Base-by-base conservation (phyloP, 805 yeast species). In the Lipomyces chichibuensis region DNA sequence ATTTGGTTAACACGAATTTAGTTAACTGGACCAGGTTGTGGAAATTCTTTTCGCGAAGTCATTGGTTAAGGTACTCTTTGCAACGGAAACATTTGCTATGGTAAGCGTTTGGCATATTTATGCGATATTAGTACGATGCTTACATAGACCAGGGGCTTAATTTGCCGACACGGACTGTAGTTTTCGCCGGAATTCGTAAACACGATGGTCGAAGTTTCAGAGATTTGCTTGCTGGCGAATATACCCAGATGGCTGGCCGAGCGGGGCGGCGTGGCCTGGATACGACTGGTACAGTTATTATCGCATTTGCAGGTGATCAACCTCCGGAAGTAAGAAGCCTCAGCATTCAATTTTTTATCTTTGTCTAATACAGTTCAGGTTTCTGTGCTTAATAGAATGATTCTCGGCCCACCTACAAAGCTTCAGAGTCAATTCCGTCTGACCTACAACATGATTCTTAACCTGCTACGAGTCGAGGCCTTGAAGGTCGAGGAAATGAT, bases 81-180 rank as follows among this genome's bases (percentile, higher is more conserved):
- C 99, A 0, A 95, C 99, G 0, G 99, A 95, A 78, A 95, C 99
- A 0, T 94, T 95, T 82, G 98, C 99, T 6, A 95, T 95, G 98
- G 72, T 62, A 58, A 13, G 60, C 9, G 9, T 27, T 58, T 25
- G 5, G 13, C 39, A 37, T 25, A 2, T 32, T 23, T 27, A 29
- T n/a, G 27, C 29, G 11, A 14, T 2, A 23, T 32, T 46, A 32
- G 9, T 8, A 14, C 29, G 23, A 20, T 14, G 35, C 46, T 35
- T 14, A 55, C 49, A 13, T 25, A 4, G 7, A 17, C 20, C 53
- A 65, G 67, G 99, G 99, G 14, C 84, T 95, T 76, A 95, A 95
- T 76, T 81, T 95, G 75, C 99, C 99, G 13, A 94, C 99, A 0
- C 87, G 97, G 80, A 95, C 99, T 0, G 99, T 95, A 46, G 93